Evolutionary conservation across 495 filamentous ascomycete species (phyloP), one percentile per base, ranked within the genome.

Genomic region (Entonaema liquescens): DNA sequence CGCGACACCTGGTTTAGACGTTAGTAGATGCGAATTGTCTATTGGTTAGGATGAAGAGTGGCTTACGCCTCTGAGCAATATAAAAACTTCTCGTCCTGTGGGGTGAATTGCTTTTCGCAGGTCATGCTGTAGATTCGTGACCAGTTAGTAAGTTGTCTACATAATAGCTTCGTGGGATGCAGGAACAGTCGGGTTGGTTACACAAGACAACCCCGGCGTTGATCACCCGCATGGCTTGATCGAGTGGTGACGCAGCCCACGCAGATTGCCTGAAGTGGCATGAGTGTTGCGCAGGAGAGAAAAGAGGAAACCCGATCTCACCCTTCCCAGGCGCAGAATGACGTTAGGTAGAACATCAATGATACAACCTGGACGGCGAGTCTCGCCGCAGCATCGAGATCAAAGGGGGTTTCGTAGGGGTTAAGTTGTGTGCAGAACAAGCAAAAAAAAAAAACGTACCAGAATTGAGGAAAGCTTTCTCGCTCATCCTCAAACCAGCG

Each of bases 21-120:
- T 70, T 58, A 70, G 62, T 50, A 69, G 11, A 61, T 33, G 57
- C 52, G 15, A 26, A 52, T 9, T 31, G 54, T 8, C 59, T 36
- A 77, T 71, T 78, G 71, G 74, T 68, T 63, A 71, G 67, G 67
- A 65, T 61, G 35, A 36, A 42, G 17, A 65, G 58, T 53, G 40
- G 53, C 83, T 81, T 79, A 84, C 82, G 78, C 72, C 61, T 84
- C 83, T 25, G 83, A 84, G 75, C 83, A 85, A 76, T 85, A 85
- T 60, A 84, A 60, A 44, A 75, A 75, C 53, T 76, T 79, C 35
- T 83, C 82, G 58, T 81, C 80, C 31, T 79, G 73, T 54, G 81
- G 79, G 62, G 79, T 67, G 68, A 84, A 84, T 66, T 83, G 80
- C 75, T 83, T 84, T 60, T 83, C 83, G 71, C 83, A 85, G n/a